Conservation (phyloP, 1,284 basidiomycete species). For the Tilletia indica region DNA sequence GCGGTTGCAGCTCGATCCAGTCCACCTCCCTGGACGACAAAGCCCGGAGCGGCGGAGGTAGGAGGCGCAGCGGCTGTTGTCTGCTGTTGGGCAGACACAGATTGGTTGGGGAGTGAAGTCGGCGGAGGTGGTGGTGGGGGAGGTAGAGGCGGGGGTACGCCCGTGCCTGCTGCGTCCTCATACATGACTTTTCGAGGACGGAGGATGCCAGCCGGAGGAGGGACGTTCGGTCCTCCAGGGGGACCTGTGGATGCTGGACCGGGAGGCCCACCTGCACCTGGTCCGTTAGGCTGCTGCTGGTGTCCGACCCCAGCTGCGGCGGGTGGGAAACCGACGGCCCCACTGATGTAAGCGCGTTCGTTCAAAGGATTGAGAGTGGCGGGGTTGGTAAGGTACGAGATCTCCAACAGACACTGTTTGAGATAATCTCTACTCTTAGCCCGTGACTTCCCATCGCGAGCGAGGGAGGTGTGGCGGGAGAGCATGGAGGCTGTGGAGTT, state of each 20-base stretch:
- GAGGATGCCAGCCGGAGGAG: neutral
- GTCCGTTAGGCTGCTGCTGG: slow-evolving; percentile 12
- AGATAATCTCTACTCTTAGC: slow-evolving; percentile 93
- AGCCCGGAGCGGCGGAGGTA: neutral
- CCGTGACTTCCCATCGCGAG: slow-evolving; percentile 86
- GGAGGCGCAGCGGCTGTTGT: neutral
- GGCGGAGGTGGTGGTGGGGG: slow-evolving; percentile 4
- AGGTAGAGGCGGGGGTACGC: neutral
- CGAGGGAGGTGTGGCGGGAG: slow-evolving; percentile 46
- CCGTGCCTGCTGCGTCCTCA: neutral
- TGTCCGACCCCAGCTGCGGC: slow-evolving; percentile 18
- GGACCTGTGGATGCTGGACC: neutral
- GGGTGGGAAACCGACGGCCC: slow-evolving; percentile 21
- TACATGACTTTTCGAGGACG: slow-evolving; percentile 18
- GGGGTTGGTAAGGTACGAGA: slow-evolving; percentile 92
- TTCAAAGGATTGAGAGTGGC: slow-evolving; percentile 90
- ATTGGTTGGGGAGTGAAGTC: neutral
- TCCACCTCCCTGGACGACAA: neutral
- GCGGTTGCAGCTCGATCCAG: neutral
- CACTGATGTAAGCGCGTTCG: slow-evolving; percentile 29
- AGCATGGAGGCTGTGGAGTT: slow-evolving; percentile 1
- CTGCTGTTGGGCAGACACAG: neutral
- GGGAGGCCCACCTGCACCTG: slow-evolving; percentile 7
- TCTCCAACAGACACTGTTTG: slow-evolving; percentile 84
- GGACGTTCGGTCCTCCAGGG: no score